phyloP scores from a whole-genome alignment of 1,284 basidiomycete species.

The Rhizoctonia solani region DNA sequence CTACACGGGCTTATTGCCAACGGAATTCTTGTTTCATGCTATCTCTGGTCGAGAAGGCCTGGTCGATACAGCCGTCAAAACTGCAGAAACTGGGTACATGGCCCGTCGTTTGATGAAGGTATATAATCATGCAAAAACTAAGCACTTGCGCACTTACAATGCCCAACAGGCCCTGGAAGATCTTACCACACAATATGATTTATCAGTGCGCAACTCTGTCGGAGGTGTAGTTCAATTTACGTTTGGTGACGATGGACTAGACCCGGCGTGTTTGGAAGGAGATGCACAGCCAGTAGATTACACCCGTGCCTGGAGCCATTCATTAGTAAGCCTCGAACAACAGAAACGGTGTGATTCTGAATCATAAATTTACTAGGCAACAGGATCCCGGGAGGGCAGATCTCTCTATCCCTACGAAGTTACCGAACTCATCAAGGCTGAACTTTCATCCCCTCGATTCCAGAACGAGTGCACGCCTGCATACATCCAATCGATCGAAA shows the following conservation, averaged over 20 bases:
- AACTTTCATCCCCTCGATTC: conserved; percentile 65
- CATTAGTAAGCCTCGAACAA: conserved; percentile 71
- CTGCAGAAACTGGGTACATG: conserved; percentile 99
- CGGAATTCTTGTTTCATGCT: conserved; percentile 98
- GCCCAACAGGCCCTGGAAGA: conserved; percentile 80
- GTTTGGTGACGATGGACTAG: conserved; percentile 97
- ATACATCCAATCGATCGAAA: conserved; percentile 78
- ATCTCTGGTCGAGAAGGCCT: conserved; percentile 98
- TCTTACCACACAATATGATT: conserved; percentile 94
- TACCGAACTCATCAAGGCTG: conserved; percentile 68
- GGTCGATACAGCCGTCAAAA: conserved; percentile 99
- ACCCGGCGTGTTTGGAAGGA: conserved; percentile 95
- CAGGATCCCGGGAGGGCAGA: conserved; percentile 60
- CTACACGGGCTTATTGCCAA: conserved; percentile 91
- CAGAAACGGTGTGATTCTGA: too few relatives aligned
- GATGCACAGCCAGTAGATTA: conserved; percentile 93
- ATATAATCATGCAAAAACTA: neutral
- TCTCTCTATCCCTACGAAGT: conserved; percentile 90
- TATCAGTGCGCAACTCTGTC: conserved; percentile 93
- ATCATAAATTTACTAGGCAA: conserved; percentile 53
- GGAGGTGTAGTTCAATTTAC: conserved; percentile 98
- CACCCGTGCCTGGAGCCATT: conserved; percentile 85
- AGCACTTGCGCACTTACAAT: neutral
- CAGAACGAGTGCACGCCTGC: conserved; percentile 72
- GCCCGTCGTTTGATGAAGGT: conserved; percentile 95